phyloP scores from a whole-genome alignment of 148 eudicot species.

The Fallopia convolvulus region DNA sequence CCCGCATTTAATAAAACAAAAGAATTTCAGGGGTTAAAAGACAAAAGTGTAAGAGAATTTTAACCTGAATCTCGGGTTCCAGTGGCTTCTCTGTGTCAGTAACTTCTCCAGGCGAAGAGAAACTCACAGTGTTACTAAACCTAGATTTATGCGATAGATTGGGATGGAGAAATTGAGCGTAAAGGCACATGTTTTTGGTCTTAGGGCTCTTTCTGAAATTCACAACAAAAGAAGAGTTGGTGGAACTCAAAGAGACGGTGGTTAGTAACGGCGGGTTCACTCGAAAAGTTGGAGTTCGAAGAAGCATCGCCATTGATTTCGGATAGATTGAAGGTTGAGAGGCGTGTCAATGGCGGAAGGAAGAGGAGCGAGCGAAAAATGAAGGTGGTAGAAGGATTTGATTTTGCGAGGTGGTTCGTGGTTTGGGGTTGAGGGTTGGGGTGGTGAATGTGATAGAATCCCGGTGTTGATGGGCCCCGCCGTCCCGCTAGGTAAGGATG shows the following conservation, averaged over 20 bases:
- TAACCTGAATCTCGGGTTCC: constrained; percentile 28
- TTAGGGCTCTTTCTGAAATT: constrained; percentile 8
- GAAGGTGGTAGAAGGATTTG: background rate
- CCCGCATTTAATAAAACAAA: background rate
- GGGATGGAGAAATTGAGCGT: constrained; percentile 11
- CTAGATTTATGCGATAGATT: constrained; percentile 10
- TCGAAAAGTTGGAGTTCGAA: constrained; percentile 19
- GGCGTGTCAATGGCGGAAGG: constrained; percentile 5
- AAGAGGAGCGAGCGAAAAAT: background rate
- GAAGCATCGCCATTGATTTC: constrained; percentile 26
- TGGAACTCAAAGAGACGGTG: constrained; percentile 12
- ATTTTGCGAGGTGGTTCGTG: background rate
- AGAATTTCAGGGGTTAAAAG: background rate
- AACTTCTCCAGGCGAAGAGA: constrained; percentile 29
- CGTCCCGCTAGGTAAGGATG: no score
- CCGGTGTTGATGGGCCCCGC: background rate
- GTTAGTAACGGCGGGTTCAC: constrained; percentile 17
- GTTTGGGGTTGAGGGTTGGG: constrained; percentile 3
- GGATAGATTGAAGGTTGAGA: background rate
- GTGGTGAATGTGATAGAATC: constrained; percentile 1
- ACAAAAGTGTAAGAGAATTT: background rate
- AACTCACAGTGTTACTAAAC: constrained; percentile 2
- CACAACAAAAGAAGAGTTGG: constrained; percentile 13
- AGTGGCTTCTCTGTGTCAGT: constrained; percentile 23
- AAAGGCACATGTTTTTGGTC: constrained; percentile 1